These are phyloP conservation scores for Colletotrichum abscissum DNA, from an alignment of 2,329 filamentous ascomycete genomes.

Conservation along the genomic window DNA sequence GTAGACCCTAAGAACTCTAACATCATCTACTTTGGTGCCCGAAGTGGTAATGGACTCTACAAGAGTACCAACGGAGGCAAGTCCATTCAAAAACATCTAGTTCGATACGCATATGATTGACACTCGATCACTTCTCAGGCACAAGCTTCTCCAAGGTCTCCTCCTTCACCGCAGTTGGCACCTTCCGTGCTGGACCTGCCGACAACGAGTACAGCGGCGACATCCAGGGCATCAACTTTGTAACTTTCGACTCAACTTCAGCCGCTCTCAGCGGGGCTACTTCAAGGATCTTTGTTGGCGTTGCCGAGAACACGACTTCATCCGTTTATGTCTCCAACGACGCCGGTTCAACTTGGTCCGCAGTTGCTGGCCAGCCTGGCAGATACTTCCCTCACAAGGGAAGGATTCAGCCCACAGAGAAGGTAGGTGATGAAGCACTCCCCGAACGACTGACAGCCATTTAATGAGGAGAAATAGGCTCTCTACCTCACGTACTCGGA, in stretches of 20 bases:
- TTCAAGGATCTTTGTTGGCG: slow-evolving; percentile 67
- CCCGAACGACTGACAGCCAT: slow-evolving; percentile 65
- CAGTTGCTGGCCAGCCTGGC: slow-evolving; percentile 60
- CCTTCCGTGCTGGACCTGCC: slow-evolving; percentile 56
- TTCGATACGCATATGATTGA: slow-evolving; percentile 58
- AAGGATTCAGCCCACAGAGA: slow-evolving; percentile 61
- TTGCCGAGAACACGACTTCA: slow-evolving; percentile 61
- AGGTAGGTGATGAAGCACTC: slow-evolving; percentile 64
- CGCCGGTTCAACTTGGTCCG: slow-evolving; percentile 63
- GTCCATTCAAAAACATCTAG: slow-evolving; percentile 58
- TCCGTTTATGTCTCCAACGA: slow-evolving; percentile 66
- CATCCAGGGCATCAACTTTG: slow-evolving; percentile 59
- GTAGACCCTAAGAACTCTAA: slow-evolving; percentile 68
- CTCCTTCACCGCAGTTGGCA: slow-evolving; percentile 64
- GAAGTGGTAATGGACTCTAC: slow-evolving; percentile 69
- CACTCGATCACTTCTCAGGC: slow-evolving; percentile 57
- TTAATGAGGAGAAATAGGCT: slow-evolving; percentile 52
- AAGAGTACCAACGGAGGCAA: slow-evolving; percentile 66
- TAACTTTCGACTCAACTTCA: slow-evolving; percentile 68
- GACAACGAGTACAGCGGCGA: slow-evolving; percentile 57
- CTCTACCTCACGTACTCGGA: slow-evolving; percentile 67
- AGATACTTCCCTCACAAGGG: slow-evolving; percentile 66
- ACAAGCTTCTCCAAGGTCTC: slow-evolving; percentile 62
- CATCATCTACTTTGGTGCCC: slow-evolving; percentile 68
- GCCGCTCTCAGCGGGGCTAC: slow-evolving; percentile 57